Base-by-base conservation (phyloP, 371 early-diverging fungal genomes). In the Saksenaea vasiformis region DNA sequence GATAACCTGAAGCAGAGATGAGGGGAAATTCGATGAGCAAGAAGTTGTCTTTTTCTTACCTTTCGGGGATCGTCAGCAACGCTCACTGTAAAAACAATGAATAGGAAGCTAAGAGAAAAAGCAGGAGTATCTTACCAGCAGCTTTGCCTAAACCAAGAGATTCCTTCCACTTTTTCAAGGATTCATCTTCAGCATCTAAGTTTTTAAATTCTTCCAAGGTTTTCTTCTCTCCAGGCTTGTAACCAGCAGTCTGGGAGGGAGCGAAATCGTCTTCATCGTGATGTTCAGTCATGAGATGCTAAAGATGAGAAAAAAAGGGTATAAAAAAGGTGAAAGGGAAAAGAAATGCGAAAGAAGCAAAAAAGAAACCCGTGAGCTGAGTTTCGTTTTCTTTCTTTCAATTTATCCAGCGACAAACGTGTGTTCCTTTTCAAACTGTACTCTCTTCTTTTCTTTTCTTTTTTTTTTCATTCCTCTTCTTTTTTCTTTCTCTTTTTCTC, bases 141-240 rank as follows among this genome's bases (percentile, higher is more conserved):
- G 76, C 67, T 17, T 66, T 63, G 47, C 75, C 76, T 53, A 96
- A 78, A 31, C 96, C 96, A 41, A 97, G 88, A 38, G 93, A 92
- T 63, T 87, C 89, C 84, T 97, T 97, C 97, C 97, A 97, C 77
- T 93, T 95, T 62, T 83, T 79, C 41, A 97, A 86, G 17, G 95
- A 93, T 74, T 94, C 95, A 77, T 97, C 97, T 66, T 85, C 75
- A 61, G 91, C 89, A 70, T 97, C 97, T 56, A 97, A 81, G 19
- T 82, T 72, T 62, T 90, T 79, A 65, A 90, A 87, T 77, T 97
- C 95, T 47, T 85, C 83, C n/a, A 93, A 68, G 19, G 93, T 87
- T 83, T 96, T 97, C 85, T 95, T 95, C 66, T 90, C 92, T 51
- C 90, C 87, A 41, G 84, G 84, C 76, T 86, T 87, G 72, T 91